Percentiles rank a stretch among this genome's conserved stretches.
These are phyloP conservation scores for Claviceps pazoutovae DNA, from an alignment of 2,329 filamentous ascomycete species.

Conservation along the genomic window DNA sequence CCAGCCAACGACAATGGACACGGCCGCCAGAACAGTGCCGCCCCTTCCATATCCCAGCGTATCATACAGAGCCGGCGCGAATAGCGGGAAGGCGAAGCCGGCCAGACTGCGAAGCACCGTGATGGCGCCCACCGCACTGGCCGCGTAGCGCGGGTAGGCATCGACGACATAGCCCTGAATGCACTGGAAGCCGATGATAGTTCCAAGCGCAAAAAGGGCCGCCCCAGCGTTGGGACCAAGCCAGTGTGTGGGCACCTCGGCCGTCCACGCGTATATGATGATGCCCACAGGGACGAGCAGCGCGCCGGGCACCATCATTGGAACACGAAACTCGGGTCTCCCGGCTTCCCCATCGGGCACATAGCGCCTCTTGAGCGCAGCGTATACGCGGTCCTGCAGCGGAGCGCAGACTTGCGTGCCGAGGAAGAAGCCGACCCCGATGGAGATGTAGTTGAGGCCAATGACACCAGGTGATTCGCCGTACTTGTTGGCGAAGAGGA, in stretches of 20 bases:
- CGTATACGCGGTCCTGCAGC: conserved; percentile 27
- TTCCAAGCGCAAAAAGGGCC: conserved; percentile 22
- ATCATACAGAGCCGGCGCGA: conserved; percentile 32
- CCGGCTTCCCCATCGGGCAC: conserved; percentile 11
- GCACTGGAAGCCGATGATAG: conserved; percentile 27
- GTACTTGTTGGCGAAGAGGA: conserved; percentile 37
- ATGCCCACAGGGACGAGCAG: conserved; percentile 29
- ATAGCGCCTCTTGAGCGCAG: conserved; percentile 18
- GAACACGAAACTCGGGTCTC: conserved; percentile 28
- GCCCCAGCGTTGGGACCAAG: conserved; percentile 31
- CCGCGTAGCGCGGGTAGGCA: conserved; percentile 30
- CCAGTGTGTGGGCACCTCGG: conserved; percentile 28
- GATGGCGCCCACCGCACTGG: conserved; percentile 29
- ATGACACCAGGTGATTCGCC: conserved; percentile 24
- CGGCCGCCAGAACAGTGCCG: conserved; percentile 27
- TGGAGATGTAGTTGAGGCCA: conserved; percentile 17
- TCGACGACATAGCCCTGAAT: conserved; percentile 34
- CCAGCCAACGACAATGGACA: conserved; percentile 20
- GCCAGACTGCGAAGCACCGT: conserved; percentile 33
- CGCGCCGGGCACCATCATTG: conserved; percentile 27
- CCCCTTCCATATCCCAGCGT: conserved; percentile 28
- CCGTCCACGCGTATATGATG: conserved; percentile 14
- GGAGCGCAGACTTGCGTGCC: conserved; percentile 24
- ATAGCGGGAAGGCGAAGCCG: conserved; percentile 38
- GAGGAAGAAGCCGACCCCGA: conserved; percentile 15